Evolutionary conservation across 257 asterid genomes (phyloP), one percentile per base, ranked within the genome.

Genomic region (Ilex aquifolium): DNA sequence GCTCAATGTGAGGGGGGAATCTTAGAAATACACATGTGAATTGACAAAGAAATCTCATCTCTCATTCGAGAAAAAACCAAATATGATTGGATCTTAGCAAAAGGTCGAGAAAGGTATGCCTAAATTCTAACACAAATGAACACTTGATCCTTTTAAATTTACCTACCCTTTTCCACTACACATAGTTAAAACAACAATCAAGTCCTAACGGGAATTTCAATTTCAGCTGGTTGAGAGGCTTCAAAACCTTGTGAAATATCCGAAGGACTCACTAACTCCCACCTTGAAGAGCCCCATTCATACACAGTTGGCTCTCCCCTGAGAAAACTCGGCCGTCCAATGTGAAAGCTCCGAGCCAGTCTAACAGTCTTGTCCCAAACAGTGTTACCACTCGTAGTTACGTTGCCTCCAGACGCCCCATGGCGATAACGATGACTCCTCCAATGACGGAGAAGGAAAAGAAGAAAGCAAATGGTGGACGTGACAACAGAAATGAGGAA

Each of bases 401-500:
- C 68, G 46, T 59, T 44, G 7, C 30, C 31, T 32, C 10, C 48
- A 59, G 32, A 39, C 9, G 44, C 42, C 29, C 30, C 48, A 15
- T 31, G 56, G 16, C 31, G 30, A 44, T 44, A 21, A 40, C 12
- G 17, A 9, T 27, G 7, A 0, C 32, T 50, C 64, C 48, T 71
- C 53, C 32, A 40, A 31, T 10, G 12, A 15, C 58, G 74, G 17
- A 10, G 16, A 10, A 70, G 10, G 55, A 60, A 77, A 59, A 67
- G 32, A 15, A 77, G 31, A 48, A 74, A 55, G 62, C 75, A 73
- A 6, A 74, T 7, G 9, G 80, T 70, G n/a, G 83, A 63, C 44
- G 69, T 61, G 44, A 30, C 54, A 60, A 62, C 63, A 36, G 74
- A 74, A 15, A 77, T 21, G 14, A 77, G 72, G 67, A 63, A 77